These are phyloP conservation scores for Quillaja saponaria DNA, from an alignment of 306 rosid species.

Conservation along the genomic window DNA sequence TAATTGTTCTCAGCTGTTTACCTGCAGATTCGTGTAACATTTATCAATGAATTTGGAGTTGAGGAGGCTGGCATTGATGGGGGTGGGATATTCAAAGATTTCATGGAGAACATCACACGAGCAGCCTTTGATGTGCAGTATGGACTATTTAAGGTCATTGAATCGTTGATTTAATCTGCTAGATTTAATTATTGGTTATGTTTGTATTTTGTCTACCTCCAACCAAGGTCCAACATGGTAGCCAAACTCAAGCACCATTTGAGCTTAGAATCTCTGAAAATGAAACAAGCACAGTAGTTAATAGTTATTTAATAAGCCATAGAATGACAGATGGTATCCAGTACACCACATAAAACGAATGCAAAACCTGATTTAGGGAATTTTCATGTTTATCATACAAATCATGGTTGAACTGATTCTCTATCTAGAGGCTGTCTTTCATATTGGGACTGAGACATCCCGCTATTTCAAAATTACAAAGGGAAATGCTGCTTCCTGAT, in stretches of 20 bases:
- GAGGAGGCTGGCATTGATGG: conserved; percentile 99
- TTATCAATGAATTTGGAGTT: conserved; percentile 96
- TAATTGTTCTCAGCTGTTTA: conserved; percentile 24
- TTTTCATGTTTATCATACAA: too few species aligned
- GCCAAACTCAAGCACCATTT: conserved; percentile 19
- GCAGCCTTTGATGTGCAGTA: conserved; percentile 99
- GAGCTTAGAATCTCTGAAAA: conserved; percentile 1
- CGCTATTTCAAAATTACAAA: too few species aligned
- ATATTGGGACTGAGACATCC: too few species aligned
- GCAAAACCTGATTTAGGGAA: too few species aligned
- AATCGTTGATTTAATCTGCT: conserved; percentile 5
- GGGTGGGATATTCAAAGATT: conserved; percentile 98
- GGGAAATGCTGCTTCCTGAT: too few species aligned
- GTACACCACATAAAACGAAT: too few species aligned
- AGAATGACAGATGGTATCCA: too few species aligned
- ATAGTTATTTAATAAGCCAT: too few species aligned
- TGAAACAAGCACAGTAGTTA: too few species aligned
- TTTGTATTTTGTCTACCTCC: conserved; percentile 10
- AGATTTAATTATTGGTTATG: conserved; percentile 14
- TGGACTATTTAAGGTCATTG: conserved; percentile 91
- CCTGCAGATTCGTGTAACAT: conserved; percentile 86
- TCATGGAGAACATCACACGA: conserved; percentile 97
- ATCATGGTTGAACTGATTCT: too few species aligned
- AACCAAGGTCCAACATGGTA: background rate
- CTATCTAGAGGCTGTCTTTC: too few species aligned